Base-by-base conservation (phyloP, 2,329 filamentous ascomycete species). In the Tympanopsis confertula region DNA sequence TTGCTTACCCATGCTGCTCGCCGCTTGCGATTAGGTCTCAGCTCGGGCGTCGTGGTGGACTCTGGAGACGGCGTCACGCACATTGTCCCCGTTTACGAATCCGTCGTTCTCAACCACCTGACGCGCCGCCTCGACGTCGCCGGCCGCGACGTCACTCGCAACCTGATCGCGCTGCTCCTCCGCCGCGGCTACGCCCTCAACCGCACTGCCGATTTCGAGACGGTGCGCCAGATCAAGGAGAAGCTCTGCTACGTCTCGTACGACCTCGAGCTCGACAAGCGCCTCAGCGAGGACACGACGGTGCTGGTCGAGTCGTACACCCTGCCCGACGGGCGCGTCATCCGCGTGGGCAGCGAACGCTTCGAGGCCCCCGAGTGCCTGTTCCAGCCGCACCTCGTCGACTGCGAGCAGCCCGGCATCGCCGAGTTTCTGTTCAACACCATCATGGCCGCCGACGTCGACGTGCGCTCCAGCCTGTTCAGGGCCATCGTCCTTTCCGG, bases 201-300 rank as follows among this genome's bases (percentile, higher is more conserved):
- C 75, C 79, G 91, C 58, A 98, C 91, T 13, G 91, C 91, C 56
- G 91, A 98, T 60, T 98, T 98, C 61, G 91, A 98, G 65, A 98
- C 91, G 3, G 91, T 98, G 39, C 84, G 91, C 44, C 89, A 96
- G 61, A 96, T 98, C 69, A 98, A 98, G 68, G 91, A 98, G 71
- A 98, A 98, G 72, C 82, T 98, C 37, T 96, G 91, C 72, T 98
- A 98, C 59, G 89, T 98, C 40, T 95, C 88, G 12, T 98, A 96
- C 68, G 91, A 98, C 59, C 75, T 98, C 40, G 87, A 94, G 62
- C 71, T 98, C 39, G 91, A 98, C 69, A 88, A 96, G 66, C 81
- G 85, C 49, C 77, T 98, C 45, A 93, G 86, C 53, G 91, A 98
- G 65, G 91, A 98, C 52, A 98, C 91, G 13, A 98, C 91, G 1